phyloP scores from a whole-genome alignment of 805 yeast species.

The Starmera pachycereana region DNA sequence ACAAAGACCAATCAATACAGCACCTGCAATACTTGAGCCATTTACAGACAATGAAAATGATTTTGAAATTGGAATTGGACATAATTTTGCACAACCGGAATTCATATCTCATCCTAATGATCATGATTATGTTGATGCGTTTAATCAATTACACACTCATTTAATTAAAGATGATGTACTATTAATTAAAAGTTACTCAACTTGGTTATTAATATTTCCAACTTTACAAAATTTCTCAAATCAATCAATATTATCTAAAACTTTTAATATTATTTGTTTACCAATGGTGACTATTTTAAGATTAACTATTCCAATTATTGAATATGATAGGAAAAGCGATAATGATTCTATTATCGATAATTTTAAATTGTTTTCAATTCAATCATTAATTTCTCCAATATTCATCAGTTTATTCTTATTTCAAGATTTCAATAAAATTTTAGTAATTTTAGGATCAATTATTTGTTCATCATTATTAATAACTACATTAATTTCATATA shows the following conservation, averaged over 20 bases:
- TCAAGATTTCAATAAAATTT: slow-evolving; percentile 3
- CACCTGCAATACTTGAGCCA: not conserved
- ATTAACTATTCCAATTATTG: slow-evolving; percentile 26
- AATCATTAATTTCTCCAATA: slow-evolving; percentile 22
- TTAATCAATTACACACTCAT: not conserved
- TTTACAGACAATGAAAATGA: slow-evolving; percentile 3
- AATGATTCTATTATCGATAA: slow-evolving; percentile 11
- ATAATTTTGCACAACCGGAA: too few species aligned
- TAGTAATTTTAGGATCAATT: not conserved
- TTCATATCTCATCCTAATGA: not conserved
- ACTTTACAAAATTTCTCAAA: slow-evolving; percentile 19
- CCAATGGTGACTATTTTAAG: slow-evolving; percentile 25
- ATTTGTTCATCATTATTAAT: not conserved
- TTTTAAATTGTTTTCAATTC: slow-evolving; percentile 18
- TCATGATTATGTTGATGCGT: slow-evolving; percentile 6
- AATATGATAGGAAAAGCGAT: slow-evolving; percentile 15
- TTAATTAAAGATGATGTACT: slow-evolving; percentile 1
- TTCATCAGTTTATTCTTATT: slow-evolving; percentile 6
- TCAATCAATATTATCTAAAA: slow-evolving; percentile 17
- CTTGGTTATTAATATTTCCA: slow-evolving; percentile 16
- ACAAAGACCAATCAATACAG: not conserved
- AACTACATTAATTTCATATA: not conserved
- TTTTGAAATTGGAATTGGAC: too few species aligned
- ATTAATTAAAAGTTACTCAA: not conserved
- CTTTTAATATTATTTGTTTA: slow-evolving; percentile 21